Evolutionary conservation across 257 asterid genomes (phyloP).

Genomic region (Echites panduratus): DNA sequence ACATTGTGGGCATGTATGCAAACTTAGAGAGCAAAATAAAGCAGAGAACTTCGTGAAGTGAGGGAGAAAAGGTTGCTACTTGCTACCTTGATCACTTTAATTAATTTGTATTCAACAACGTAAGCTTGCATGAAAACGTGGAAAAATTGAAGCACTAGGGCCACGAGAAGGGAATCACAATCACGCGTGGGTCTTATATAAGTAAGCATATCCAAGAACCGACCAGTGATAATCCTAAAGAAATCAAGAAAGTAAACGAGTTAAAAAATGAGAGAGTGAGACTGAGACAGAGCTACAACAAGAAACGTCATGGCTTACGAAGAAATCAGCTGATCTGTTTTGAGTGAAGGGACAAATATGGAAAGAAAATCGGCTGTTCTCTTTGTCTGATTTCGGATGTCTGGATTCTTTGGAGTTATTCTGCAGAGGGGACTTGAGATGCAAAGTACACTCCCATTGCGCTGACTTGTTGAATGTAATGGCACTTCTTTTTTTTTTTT

Average conservation of each 20-base stretch:
- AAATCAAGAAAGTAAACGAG: background rate
- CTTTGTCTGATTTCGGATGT: background rate
- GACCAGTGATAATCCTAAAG: background rate
- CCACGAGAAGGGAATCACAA: background rate
- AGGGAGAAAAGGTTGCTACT: background rate
- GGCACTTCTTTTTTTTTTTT: too few species aligned
- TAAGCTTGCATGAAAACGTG: constrained; percentile 1
- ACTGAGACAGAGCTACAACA: background rate
- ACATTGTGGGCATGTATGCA: background rate
- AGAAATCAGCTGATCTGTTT: background rate
- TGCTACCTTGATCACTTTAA: background rate
- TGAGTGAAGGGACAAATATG: background rate
- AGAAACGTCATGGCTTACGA: constrained; percentile 10
- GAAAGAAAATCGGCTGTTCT: background rate
- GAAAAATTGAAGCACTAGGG: background rate
- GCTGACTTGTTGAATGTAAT: background rate
- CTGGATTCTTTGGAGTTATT: background rate
- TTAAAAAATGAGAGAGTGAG: background rate
- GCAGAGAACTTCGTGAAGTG: background rate
- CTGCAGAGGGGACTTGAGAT: background rate
- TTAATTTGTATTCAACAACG: constrained; percentile 1
- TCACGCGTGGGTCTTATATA: background rate
- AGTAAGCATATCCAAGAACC: background rate
- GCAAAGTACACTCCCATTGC: background rate
- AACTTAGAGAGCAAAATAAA: background rate